These are phyloP conservation scores for Lactarius sanguifluus DNA, from an alignment of 768 basidiomycete species.

Conservation along the genomic window DNA sequence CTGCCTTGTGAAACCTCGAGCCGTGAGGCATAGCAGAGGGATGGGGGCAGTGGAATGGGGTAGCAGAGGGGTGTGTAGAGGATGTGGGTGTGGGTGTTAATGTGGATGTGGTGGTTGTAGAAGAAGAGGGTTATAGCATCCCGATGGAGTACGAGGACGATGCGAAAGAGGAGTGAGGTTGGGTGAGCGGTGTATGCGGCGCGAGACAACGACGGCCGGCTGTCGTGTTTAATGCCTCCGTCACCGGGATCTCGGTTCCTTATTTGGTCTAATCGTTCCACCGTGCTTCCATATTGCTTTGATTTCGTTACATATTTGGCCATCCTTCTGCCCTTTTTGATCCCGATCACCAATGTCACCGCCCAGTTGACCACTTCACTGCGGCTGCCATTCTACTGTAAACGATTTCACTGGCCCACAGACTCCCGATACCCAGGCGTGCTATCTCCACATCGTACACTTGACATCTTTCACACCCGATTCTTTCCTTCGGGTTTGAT, in stretches of 20 bases:
- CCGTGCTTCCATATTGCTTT: neutral
- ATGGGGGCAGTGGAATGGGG: neutral
- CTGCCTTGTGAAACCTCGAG: constrained; percentile 41
- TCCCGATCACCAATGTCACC: neutral
- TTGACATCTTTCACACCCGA: neutral
- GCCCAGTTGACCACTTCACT: neutral
- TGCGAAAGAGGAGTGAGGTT: neutral
- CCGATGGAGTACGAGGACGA: neutral
- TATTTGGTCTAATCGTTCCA: neutral
- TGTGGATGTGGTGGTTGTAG: neutral
- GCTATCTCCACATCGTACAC: neutral
- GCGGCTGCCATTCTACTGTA: neutral
- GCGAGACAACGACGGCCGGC: constrained; percentile 1
- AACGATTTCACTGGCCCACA: neutral
- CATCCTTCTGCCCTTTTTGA: neutral
- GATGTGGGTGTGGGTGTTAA: neutral
- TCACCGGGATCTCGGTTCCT: neutral
- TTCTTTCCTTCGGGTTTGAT: neutral
- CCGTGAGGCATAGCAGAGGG: constrained; percentile 37
- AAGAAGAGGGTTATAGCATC: neutral
- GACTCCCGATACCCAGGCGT: neutral
- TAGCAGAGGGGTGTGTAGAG: neutral
- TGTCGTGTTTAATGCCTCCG: neutral
- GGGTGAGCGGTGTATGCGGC: neutral
- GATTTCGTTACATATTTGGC: neutral